Evolutionary conservation across 106 monocot genomes (phyloP), one percentile per base, ranked within the genome.

Genomic region (Dendrobium officinale): DNA sequence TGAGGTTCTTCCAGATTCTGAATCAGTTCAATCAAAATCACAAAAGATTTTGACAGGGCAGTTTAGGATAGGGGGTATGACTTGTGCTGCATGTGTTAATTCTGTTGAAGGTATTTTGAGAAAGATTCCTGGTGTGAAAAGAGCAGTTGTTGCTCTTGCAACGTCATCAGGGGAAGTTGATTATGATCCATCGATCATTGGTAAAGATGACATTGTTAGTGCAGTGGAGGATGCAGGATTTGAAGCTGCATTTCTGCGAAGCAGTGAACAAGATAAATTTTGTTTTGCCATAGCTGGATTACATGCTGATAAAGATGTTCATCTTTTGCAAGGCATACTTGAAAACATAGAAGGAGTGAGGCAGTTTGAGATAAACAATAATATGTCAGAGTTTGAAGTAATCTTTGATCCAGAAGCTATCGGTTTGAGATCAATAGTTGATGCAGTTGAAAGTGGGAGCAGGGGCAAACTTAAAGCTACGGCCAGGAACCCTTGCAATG

Each of bases 151-250:
- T 77, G 95, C 95, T 26, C 84, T 99, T 66, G 86, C 98, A 83
- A 99, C 98, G 18, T 95, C 93, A 33, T 80, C 85, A 76, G 95
- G 95, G 29, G 91, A 99, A 79, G 91, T 99, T 80, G 95, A 91
- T 47, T 99, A 99, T 86, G 89, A 93, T 79, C 87, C 98, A 79
- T 85, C 89, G 67, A 42, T 86, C 48, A 87, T 84, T 24, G 91
- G 81, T 73, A 99, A 99, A 85, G 98, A 99, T 77, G 92, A 88
- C 56, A 95, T 99, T 42, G 89, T 93, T 76, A 40, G 37, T 83
- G 91, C 95, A 77, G 94, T 99, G 77, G 98, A 99, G 87, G 98
- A 99, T 91, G 93, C 95, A 78, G 98, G 98, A 15, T 99, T 99
- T 86, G 95, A 99, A 67, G 98, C 95, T 49, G 42, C 83, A 42